Base-by-base conservation (phyloP, 305 asterid genomes). In the Striga hermonthica region DNA sequence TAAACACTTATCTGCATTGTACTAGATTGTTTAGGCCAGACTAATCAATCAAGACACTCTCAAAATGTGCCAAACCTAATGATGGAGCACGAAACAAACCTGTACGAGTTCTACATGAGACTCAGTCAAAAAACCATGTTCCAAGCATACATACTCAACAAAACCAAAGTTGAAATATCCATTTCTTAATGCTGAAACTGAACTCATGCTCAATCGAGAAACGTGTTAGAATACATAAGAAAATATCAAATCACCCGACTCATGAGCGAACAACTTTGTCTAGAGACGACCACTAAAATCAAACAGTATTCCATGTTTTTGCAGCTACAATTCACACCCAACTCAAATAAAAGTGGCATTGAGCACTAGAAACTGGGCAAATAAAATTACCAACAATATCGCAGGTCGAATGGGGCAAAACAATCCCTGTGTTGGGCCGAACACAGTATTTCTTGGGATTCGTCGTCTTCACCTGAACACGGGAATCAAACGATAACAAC, bases 391-490 rank as follows among this genome's bases (percentile, higher is more conserved):
- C 87, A 44, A 73, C 78, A 72, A 88, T 80, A 62, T 82, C 89
- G 64, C 85, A 82, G 58, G 82, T 73, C 35, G 91, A 81, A 68
- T 69, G 77, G 14, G 96, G 94, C 76, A 71, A 69, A 72, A 88
- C 80, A 62, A 88, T 57, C 65, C 90, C 94, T 11, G 76, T 76
- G 66, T 81, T 88, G 15, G 94, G 96, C 13, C 86, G 74, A 69
- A 82, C 96, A 58, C 83, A 75, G 59, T 82, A 88, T 65, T 82
- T 86, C 71, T 80, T 82, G 0, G 86, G 88, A 71, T 81, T 81
- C 16, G 96, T 86, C 7, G 96, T 84, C 78, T 86, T 83, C 76
- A 88, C 84, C 96, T 88, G 71, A 64, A 55, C 35, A 28, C 54
- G 57, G 8, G 36, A 66, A 69, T 63, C 8, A 40, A 69, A 15